These are phyloP conservation scores for Bathelium albidoporum DNA, from an alignment of 495 filamentous ascomycete genomes.

Conservation along the genomic window DNA sequence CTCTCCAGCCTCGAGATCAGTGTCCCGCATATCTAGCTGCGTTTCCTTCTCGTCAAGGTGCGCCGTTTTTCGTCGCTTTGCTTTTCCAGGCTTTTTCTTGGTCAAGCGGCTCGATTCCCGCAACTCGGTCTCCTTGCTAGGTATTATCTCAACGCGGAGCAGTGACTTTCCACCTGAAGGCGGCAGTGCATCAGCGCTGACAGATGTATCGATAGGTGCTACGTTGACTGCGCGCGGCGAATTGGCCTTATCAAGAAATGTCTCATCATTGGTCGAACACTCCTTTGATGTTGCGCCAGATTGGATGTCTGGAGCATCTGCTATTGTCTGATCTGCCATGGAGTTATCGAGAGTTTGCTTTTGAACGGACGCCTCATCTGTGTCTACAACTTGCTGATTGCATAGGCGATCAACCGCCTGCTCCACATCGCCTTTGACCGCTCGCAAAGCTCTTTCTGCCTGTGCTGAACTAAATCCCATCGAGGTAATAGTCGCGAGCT, in stretches of 20 bases:
- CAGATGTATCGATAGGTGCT: not conserved
- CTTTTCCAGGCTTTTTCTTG: constrained; percentile 1
- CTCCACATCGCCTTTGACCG: constrained; percentile 7
- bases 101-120: constrained; percentile 5
- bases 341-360: not conserved
- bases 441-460: constrained; percentile 12
- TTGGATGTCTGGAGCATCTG: not conserved
- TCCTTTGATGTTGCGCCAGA: not conserved
- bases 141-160: constrained; percentile 9
- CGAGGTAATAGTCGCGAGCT: constrained; percentile 15
- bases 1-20: constrained; percentile 16
- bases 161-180: not conserved
- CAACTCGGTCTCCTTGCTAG: constrained; percentile 15
- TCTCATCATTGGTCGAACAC: not conserved
- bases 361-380: not conserved
- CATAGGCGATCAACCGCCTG: not conserved
- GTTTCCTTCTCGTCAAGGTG: constrained; percentile 20
- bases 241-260: not conserved
- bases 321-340: not conserved
- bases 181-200: not conserved
- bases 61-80: constrained; percentile 17
- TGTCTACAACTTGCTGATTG: not conserved
- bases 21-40: constrained; percentile 5
- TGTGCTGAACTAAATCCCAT: constrained; percentile 21
- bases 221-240: not conserved